Evolutionary conservation across 345 rosid species (phyloP).

Genomic region (Eucalyptus cloeziana): DNA sequence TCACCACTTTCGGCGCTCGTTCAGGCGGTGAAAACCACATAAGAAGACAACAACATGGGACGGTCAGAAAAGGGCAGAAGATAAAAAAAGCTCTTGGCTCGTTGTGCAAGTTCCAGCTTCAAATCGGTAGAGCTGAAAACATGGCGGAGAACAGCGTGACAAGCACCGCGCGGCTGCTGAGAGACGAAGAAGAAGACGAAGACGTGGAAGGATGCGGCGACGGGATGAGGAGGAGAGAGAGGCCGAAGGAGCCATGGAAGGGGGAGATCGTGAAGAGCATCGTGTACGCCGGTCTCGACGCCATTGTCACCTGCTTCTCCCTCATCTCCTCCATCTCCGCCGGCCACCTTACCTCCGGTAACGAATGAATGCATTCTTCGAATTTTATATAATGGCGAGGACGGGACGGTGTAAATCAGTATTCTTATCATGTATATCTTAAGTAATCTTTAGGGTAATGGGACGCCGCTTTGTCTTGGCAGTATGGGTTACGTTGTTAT

Average conservation of each 20-base stretch:
- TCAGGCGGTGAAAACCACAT: background rate
- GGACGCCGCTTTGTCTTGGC: background rate
- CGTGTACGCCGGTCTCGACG: constrained; percentile 25
- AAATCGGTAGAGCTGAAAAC: background rate
- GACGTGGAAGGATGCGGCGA: background rate
- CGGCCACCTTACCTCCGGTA: constrained; percentile 17
- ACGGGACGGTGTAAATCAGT: background rate
- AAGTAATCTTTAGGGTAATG: background rate
- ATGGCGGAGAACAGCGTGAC: background rate
- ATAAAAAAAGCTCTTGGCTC: background rate
- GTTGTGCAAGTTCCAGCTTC: background rate
- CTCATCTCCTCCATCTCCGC: constrained; percentile 37
- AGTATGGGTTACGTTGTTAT: background rate
- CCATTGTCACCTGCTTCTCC: constrained; percentile 26
- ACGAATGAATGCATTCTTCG: background rate
- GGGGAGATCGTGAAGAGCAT: constrained; percentile 24
- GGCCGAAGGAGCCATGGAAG: constrained; percentile 21
- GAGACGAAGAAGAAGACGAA: background rate
- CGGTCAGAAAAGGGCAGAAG: background rate
- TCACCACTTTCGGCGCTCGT: background rate
- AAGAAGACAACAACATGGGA: background rate
- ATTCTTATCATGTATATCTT: background rate
- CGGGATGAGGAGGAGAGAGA: background rate
- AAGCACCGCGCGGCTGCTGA: background rate
- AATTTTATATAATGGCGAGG: background rate